Evolutionary conservation across 306 rosid species (phyloP), one percentile per base, ranked within the genome.

Genomic region (Prunus padus): DNA sequence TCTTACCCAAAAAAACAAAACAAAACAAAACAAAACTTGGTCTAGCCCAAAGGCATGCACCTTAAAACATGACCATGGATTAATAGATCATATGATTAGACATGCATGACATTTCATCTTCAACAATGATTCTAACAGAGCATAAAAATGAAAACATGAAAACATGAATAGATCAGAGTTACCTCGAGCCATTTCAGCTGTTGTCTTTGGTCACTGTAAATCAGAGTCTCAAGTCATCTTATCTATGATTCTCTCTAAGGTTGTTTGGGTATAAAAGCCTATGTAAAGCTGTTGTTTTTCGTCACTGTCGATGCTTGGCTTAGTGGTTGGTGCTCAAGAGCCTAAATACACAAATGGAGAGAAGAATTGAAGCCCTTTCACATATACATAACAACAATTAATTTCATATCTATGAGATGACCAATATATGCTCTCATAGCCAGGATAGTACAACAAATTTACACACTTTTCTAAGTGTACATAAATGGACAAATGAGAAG

Each of bases 101-200:
- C 64, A 23, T 25, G 65, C 65, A 60, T 60, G 65, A 60, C 10
- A 26, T 60, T 60, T 60, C 37, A 12, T 28, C 12, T 28, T 62
- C 45, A 62, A 8, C 4, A 28, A 16, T 30, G 67, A 8, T 62
- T 16, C 67, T 30, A 28, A 62, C n/a, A 62, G 15, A 30, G 11
- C 16, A 62, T 8, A 62, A 30, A 62, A 62, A 20, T 7, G 9
- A 37, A 37, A 37, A 37, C 42, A 6, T 37, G 55, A 42, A 44
- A 11, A 71, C 20, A 42, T 16, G 18, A 73, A 19, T 59, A 46
- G 30, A 26, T 8, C 18, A 55, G 15, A 78, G 65, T 78, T 19
- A 80, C 87, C 77, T 78, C n/a, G 49, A 5, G 31, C 49, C 83
- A 81, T 67, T 52, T 73, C 75, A 71, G 19, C 13, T 49, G 13